Percentiles rank a stretch among this genome's conserved stretches.
Conservation (phyloP, 1,284 basidiomycete species). For the Ustilago nuda region DNA sequence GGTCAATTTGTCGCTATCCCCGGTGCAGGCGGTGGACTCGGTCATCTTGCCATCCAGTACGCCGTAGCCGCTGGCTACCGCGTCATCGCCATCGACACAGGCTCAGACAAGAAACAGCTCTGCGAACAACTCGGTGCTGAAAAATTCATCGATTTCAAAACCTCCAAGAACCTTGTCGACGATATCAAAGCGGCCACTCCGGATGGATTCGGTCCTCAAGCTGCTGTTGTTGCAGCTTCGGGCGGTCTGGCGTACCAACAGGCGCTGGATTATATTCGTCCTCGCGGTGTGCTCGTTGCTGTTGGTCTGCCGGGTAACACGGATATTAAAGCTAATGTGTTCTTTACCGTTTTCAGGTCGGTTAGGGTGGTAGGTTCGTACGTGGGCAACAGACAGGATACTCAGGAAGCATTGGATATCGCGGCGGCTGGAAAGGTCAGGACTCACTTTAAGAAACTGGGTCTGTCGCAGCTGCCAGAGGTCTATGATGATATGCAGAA, state of each 20-base stretch:
- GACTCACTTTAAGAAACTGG: conserved; percentile 73
- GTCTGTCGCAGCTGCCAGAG: conserved; percentile 74
- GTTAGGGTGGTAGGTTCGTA: conserved; percentile 80
- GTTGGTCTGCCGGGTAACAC: conserved; percentile 79
- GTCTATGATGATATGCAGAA: conserved; percentile 74
- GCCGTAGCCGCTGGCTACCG: conserved; percentile 72
- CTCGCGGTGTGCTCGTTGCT: conserved; percentile 78
- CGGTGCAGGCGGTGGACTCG: conserved; percentile 79
- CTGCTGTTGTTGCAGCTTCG: conserved; percentile 70
- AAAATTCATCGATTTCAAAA: conserved; percentile 82
- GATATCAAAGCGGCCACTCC: conserved; percentile 76
- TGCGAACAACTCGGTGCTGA: conserved; percentile 79
- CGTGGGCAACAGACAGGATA: conserved; percentile 73
- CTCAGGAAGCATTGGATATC: conserved; percentile 75
- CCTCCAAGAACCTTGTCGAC: conserved; percentile 73
- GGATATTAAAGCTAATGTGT: conserved; percentile 77
- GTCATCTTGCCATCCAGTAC: conserved; percentile 59
- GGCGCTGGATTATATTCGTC: conserved; percentile 75
- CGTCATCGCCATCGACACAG: conserved; percentile 83
- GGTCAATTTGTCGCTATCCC: conserved; percentile 85
- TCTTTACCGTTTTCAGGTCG: conserved; percentile 74
- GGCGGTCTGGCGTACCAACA: conserved; percentile 76
- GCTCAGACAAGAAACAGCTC: conserved; percentile 80
- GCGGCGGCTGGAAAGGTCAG: conserved; percentile 78
- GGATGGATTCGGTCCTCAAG: conserved; percentile 80